These are phyloP conservation scores for Encephalitozoon intestinalis DNA, from an alignment of 371 early-diverging fungal genomes.

Conservation along the genomic window DNA sequence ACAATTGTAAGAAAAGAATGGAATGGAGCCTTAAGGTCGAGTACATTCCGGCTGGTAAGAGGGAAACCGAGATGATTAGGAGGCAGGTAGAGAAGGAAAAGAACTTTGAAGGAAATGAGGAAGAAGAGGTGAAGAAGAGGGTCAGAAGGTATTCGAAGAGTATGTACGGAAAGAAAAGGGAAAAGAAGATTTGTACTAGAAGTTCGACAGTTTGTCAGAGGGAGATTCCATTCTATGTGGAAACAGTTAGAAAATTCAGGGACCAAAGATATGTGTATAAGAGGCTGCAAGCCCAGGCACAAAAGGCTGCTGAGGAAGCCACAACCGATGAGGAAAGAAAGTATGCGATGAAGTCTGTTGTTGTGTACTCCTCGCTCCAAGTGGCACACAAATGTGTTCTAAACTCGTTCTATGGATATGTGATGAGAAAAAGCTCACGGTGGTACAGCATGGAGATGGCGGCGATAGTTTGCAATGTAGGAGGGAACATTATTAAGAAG, in stretches of 20 bases:
- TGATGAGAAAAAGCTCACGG: conserved; percentile 94
- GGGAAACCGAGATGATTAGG: conserved; percentile 80
- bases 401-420: conserved; percentile 98
- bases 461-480: conserved; percentile 87
- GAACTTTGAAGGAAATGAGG: conserved; percentile 61
- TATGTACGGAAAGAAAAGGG: conserved; percentile 74
- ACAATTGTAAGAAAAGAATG: conserved; percentile 82
- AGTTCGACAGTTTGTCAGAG: conserved; percentile 77
- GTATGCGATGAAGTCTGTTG: conserved; percentile 75
- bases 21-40: conserved; percentile 95
- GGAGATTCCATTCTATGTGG: conserved; percentile 95
- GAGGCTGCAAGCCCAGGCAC: conserved; percentile 76
- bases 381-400: conserved; percentile 88
- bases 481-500: conserved; percentile 87
- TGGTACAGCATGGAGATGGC: conserved; percentile 99
- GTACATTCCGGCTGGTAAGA: conserved; percentile 75
- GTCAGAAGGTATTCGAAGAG: conserved; percentile 76
- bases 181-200: conserved; percentile 61
- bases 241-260: conserved; percentile 88
- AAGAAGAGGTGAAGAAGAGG: conserved; percentile 69
- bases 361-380: conserved; percentile 89
- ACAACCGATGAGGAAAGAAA: conserved; percentile 62
- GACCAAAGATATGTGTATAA: conserved; percentile 97
- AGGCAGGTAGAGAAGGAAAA: conserved; percentile 57
- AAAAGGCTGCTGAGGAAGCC: conserved; percentile 71